Conservation (phyloP, 2,329 filamentous ascomycete species). For the Verticillium nubilum region DNA sequence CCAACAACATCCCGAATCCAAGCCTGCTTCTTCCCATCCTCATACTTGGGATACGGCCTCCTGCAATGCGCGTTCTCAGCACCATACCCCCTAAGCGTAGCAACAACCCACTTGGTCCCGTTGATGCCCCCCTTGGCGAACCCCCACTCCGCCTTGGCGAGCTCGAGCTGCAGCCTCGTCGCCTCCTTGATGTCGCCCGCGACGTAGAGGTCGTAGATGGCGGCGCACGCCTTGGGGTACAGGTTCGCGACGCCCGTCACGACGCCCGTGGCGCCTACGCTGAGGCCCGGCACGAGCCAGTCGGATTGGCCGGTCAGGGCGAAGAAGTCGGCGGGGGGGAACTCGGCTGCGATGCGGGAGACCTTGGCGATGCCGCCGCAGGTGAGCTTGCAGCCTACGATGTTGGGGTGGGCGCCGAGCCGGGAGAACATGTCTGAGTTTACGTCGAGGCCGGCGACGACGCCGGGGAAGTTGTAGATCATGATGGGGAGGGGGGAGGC, state of each 20-base stretch:
- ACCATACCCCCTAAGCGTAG: conserved; percentile 46
- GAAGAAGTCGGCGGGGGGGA: conserved; percentile 53
- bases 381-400: conserved; percentile 66
- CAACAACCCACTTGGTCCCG: conserved; percentile 55
- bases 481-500: conserved; percentile 57
- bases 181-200: conserved; percentile 42
- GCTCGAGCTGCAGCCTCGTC: conserved; percentile 40
- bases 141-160: conserved; percentile 48
- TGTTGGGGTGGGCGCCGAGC: conserved; percentile 55
- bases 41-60: conserved; percentile 46
- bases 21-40: conserved; percentile 24
- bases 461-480: conserved; percentile 69
- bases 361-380: conserved; percentile 73
- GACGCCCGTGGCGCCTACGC: conserved; percentile 52
- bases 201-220: conserved; percentile 41
- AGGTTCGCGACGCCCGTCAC: conserved; percentile 61
- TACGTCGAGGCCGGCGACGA: conserved; percentile 62
- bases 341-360: conserved; percentile 47
- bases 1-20: conserved; percentile 20
- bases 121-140: conserved; percentile 56
- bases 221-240: conserved; percentile 45
- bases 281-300: conserved; percentile 58
- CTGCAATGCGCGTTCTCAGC: conserved; percentile 44
- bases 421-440: conserved; percentile 59
- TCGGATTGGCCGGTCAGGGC: conserved; percentile 70